Conservation (phyloP, 2,329 filamentous ascomycete species). For the Mycosphaerella sp. region DNA sequence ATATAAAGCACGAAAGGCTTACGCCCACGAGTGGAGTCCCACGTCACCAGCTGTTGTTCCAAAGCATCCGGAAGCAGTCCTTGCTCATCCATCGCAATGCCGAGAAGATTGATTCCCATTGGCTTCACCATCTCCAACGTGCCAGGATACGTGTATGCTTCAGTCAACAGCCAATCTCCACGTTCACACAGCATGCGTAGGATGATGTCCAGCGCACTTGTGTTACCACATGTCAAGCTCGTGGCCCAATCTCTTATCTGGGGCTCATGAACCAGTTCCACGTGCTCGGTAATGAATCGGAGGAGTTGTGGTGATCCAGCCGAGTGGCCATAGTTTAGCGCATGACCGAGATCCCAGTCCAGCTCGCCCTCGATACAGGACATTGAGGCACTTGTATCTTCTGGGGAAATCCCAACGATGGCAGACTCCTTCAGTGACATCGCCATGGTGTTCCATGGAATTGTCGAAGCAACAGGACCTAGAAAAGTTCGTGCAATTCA, state of each 20-base stretch:
- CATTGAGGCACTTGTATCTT: not conserved
- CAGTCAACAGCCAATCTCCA: constrained; percentile 25
- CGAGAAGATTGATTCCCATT: constrained; percentile 25
- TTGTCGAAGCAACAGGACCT: constrained; percentile 8
- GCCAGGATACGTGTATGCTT: constrained; percentile 30
- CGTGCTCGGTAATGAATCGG: constrained; percentile 29
- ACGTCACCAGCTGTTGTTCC: constrained; percentile 23
- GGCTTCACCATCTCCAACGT: constrained; percentile 26
- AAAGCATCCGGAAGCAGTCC: constrained; percentile 28
- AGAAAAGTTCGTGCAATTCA: too few species aligned
- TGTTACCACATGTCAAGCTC: constrained; percentile 29
- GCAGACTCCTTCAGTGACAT: constrained; percentile 1
- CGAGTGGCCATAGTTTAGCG: constrained; percentile 29
- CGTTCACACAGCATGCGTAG: constrained; percentile 29
- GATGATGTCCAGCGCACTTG: constrained; percentile 31
- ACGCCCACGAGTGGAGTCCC: constrained; percentile 23
- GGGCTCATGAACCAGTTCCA: constrained; percentile 29
- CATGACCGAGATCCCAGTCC: constrained; percentile 23
- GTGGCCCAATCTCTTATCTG: constrained; percentile 32
- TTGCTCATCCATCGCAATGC: constrained; percentile 30
- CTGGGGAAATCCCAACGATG: too few species aligned
- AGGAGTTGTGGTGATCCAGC: constrained; percentile 26
- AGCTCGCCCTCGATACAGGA: constrained; percentile 14
- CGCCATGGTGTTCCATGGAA: constrained; percentile 17
- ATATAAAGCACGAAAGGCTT: constrained; percentile 30